Evolutionary conservation across 2,329 filamentous ascomycete species (phyloP).

Genomic region (Myriosclerotinia scirpicola): DNA sequence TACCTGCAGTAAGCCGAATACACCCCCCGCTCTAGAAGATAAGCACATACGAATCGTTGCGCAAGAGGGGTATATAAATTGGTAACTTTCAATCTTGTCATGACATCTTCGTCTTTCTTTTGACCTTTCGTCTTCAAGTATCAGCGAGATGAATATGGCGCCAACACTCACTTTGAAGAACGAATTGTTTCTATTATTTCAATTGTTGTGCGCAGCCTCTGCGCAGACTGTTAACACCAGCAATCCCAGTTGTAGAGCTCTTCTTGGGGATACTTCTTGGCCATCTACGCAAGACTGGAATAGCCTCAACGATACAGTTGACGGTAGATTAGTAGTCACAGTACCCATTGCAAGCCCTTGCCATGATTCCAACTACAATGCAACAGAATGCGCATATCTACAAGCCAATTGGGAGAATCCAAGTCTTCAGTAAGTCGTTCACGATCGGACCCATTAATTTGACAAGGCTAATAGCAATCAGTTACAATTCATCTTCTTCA

Average conservation of each 20-base stretch:
- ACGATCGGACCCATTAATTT: background rate
- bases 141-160: background rate
- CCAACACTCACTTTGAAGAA: background rate
- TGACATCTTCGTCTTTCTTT: background rate
- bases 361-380: constrained; percentile 26
- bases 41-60: background rate
- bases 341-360: constrained; percentile 27
- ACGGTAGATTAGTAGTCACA: constrained; percentile 28
- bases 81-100: background rate
- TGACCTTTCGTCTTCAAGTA: background rate
- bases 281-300: constrained; percentile 27
- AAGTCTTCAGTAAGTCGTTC: constrained; percentile 20
- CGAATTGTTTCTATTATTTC: background rate
- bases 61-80: background rate
- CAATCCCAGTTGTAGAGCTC: constrained; percentile 8
- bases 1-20: background rate
- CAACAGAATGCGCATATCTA: constrained; percentile 23
- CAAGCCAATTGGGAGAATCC: constrained; percentile 23
- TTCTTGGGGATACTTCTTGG: constrained; percentile 29
- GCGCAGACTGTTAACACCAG: background rate
- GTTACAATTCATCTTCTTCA: constrained; percentile 16
- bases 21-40: background rate
- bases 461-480: background rate
- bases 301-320: constrained; percentile 27
- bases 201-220: background rate